Base-by-base conservation (phyloP, 495 filamentous ascomycete species). In the Penicillium soppii region DNA sequence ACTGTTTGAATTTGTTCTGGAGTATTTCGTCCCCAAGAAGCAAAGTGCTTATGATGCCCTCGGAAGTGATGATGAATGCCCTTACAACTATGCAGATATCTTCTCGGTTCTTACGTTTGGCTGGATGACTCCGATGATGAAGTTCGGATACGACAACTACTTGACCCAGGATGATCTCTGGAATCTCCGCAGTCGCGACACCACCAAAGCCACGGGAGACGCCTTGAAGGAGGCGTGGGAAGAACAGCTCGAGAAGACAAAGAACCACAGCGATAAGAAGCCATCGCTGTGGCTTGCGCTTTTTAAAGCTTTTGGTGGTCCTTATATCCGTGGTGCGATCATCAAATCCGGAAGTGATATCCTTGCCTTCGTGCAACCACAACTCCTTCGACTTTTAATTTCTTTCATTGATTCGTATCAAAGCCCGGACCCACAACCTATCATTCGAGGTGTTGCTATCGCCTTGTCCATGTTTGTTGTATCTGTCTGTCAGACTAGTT, bases 51-150 rank as follows among this genome's bases (percentile, higher is more conserved):
- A 97, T 67, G 85, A 91, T 62, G 87, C 83, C 2, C 66, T 97
- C 49, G 84, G 86, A n/a, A 90, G 94, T 47, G 84, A 90, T 48
- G 89, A 91, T 50, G 92, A 97, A 73, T 97, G 94, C 58, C 95
- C 95, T 0, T 85, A 87, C 27, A 92, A 97, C 74, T 95, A 95
- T 71, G 91, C 95, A 19, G 90, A 92, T 46, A 78, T 97, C 38
- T 97, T 97, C 71, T 96, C 92, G 8, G 82, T 89, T 32, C 81
- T 99, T 25, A 95, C 92, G 8, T 99, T 99, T 66, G 83, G 88
- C 49, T 99, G 95, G 95, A 96, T 99, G 90, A 99, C 95, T 0
- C 91, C 92, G 13, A 71, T 97, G 82, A 99, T 99, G 95, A 91
- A 86, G 59, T 84, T 86, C 71, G 95, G 95, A 15, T 97, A 99